Base-by-base conservation (phyloP, 164 flowering plant genomes). In the Nymphaea thermarum region DNA sequence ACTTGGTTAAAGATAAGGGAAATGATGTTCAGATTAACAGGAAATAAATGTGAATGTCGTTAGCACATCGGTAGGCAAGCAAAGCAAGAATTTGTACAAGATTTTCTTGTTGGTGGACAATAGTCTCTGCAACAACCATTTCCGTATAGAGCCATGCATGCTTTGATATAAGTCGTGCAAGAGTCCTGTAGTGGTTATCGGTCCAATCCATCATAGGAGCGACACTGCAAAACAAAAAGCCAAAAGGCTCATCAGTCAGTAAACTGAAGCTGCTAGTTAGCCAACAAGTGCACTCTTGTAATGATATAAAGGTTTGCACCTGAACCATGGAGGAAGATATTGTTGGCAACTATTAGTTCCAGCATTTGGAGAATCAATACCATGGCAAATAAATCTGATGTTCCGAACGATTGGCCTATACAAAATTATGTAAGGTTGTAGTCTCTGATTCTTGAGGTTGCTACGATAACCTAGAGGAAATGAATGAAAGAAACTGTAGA, bases 121-220 rank as follows among this genome's bases (percentile, higher is more conserved):
- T 88, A 43, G 99, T 92, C 77, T 95, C 96, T 8, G 97, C 93
- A 62, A 96, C 91, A 80, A 90, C 77, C 99, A 95, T 95, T 83
- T 95, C 98, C 51, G 98, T 88, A 72, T 90, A 92, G 51, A 95
- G 89, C 99, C 97, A 95, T 63, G 99, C 88, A 73, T 89, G 89
- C 70, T 90, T 92, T 44, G 99, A 81, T 65, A 95, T 83, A 42
- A 90, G 80, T 7, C 99, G 85, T 4, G 99, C 99, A 71, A 95
- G 84, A 59, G 96, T 87, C 75, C 99, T 85, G 65, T 84, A 95
- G 68, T 90, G 91, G 71, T 84, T 82, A 73, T 90, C 90, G 5
- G 99, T 92, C 87, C 89, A 95, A 4, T 88, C 99, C 99, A 95
- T 95, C 99, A 92, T 91, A 12, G 97, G 98, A 67, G 98, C 98